These are phyloP conservation scores for Pyrenopolyporus hunteri DNA, from an alignment of 495 filamentous ascomycete species.

Conservation along the genomic window DNA sequence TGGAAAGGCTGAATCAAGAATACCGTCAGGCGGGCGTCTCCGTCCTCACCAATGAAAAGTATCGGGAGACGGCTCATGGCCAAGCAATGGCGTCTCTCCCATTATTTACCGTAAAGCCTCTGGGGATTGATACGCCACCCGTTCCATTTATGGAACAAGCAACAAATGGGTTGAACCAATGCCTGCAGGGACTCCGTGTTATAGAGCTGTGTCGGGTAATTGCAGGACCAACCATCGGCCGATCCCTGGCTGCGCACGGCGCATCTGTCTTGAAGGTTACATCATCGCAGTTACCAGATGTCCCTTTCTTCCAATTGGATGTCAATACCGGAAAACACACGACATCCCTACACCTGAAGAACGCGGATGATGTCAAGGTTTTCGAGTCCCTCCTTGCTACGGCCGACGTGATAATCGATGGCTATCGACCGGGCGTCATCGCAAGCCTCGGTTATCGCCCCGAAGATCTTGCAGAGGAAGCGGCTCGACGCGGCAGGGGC, in stretches of 20 bases:
- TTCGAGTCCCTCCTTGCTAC: conserved; percentile 66
- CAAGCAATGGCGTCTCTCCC: conserved; percentile 50
- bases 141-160: conserved; percentile 55
- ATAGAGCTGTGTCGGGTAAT: conserved; percentile 73
- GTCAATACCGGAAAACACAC: conserved; percentile 73
- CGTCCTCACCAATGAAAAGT: conserved; percentile 69
- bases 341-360: conserved; percentile 62
- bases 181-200: conserved; percentile 63
- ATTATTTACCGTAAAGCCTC: conserved; percentile 59
- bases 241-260: conserved; percentile 70
- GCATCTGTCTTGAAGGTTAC: conserved; percentile 75
- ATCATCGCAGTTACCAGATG: conserved; percentile 68
- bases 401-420: conserved; percentile 67
- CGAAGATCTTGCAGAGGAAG: conserved; percentile 56
- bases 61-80: conserved; percentile 65
- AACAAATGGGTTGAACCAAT: conserved; percentile 54
- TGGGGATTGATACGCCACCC: conserved; percentile 56
- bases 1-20: conserved; percentile 68
- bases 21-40: conserved; percentile 70
- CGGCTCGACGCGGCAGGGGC: conserved; percentile 59
- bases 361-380: conserved; percentile 53
- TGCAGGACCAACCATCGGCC: conserved; percentile 67
- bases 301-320: conserved; percentile 82
- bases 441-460: conserved; percentile 68
- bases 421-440: conserved; percentile 72